Base-by-base conservation (phyloP, 2,329 filamentous ascomycete genomes). In the Byssothecium circinans region DNA sequence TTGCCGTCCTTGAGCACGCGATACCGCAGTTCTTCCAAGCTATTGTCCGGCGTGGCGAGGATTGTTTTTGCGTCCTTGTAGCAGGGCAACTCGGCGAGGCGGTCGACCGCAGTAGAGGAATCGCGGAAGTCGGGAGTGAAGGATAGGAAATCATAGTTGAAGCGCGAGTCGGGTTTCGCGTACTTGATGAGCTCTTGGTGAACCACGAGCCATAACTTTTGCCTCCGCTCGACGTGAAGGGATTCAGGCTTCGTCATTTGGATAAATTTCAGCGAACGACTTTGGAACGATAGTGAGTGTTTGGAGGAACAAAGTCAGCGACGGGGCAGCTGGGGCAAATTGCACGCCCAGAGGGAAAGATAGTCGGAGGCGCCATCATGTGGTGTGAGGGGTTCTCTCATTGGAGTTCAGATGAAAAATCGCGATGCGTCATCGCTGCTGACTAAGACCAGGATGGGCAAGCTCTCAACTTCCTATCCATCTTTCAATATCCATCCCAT, bases 1-100 rank as follows among this genome's bases (percentile, higher is more conserved):
- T 75, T 75, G 4, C 73, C 73, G 47, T 73, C 72, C 39, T 55
- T 57, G 22, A 77, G 58, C 7, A 73, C 70, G n/a, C 57, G 56
- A 19, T 57, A 54, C 12, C 74, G 66, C 20, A 77, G 58, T 8
- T 65, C 54, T 53, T 76, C 72, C n/a, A 77, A 63, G 54, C 73
- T 75, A 48, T 75, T 76, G 52, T 77, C 74, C 2, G 73, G 69
- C 4, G 72, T 71, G 18, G 74, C 67, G 49, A 76, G 75, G 37
- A 77, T 51, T 4, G 61, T 60, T 10, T 47, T 33, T 3, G 68
- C 64, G 8, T 51, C 41, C 15, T 53, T 39, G 50, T 75, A 76
- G 43, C 57, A 64, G 3, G 62, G 57, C 14, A 74, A 54, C 3
- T 60, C 45, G 1, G 57, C 44, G 2, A 76, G 53, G 29, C 59